A percentile compares a stretch with the other conserved stretches of the same genome.
phyloP scores from a whole-genome alignment of 345 rosid genomes.

The Eucalyptus viminalis region DNA sequence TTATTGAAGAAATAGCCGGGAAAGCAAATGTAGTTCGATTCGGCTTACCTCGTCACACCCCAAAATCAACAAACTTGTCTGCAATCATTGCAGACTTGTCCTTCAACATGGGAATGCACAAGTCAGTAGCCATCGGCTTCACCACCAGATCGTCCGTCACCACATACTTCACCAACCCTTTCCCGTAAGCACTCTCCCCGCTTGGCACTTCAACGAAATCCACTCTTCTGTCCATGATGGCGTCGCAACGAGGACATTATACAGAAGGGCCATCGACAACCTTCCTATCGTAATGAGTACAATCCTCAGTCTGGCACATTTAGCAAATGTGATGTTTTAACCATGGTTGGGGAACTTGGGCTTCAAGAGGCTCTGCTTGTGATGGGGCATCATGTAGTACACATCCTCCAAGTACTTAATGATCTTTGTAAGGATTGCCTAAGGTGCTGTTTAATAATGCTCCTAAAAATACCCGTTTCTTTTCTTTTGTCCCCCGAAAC shows the following conservation, averaged over 20 bases:
- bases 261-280: not conserved
- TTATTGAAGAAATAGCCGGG: not conserved
- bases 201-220: not conserved
- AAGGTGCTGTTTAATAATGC: not conserved
- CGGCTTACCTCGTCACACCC: not conserved
- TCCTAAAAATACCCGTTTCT: too few species aligned
- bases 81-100: constrained; percentile 2
- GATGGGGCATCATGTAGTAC: not conserved
- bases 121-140: constrained; percentile 7
- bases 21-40: not conserved
- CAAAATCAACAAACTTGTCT: not conserved
- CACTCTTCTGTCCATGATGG: not conserved
- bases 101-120: not conserved
- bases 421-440: not conserved
- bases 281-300: not conserved
- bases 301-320: not conserved
- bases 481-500: too few species aligned
- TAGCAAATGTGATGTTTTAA: not conserved
- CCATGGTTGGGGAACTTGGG: not conserved
- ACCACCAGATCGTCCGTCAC: constrained; percentile 13
- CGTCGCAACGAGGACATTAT: not conserved
- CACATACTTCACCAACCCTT: constrained; percentile 9
- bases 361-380: not conserved
- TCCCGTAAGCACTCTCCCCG: constrained; percentile 9
- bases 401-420: not conserved